Conservation (phyloP, 148 eudicot genomes). For the Camellia japonica region DNA sequence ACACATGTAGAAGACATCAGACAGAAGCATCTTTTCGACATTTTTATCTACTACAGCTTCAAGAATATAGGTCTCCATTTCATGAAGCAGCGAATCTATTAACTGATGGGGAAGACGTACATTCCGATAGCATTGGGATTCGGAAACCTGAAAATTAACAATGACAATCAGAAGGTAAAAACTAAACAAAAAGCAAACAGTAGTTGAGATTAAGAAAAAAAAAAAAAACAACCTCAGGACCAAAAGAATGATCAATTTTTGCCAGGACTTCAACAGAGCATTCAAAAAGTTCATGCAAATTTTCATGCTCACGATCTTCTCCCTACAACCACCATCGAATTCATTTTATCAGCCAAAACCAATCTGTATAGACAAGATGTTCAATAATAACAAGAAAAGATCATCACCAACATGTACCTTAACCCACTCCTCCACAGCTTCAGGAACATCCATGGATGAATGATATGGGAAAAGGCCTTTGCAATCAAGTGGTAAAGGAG, state of each 20-base stretch:
- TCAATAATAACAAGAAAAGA: neutral
- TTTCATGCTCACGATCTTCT: conserved; percentile 41
- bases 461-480: conserved; percentile 27
- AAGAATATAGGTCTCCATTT: conserved; percentile 71
- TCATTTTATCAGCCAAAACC: conserved; percentile 11
- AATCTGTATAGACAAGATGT: neutral
- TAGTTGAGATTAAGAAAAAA: neutral
- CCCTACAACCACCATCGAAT: conserved; percentile 40
- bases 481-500: conserved; percentile 35
- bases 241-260: conserved; percentile 38
- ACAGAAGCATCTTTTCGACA: conserved; percentile 45
- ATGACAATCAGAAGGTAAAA: conserved; percentile 6
- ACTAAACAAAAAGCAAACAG: neutral
- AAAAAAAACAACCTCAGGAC: conserved; percentile 39
- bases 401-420: conserved; percentile 32
- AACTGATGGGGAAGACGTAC: conserved; percentile 73
- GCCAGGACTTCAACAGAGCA: conserved; percentile 75
- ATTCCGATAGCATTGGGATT: conserved; percentile 30
- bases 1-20: conserved; percentile 62
- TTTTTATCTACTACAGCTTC: conserved; percentile 44
- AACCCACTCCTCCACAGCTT: conserved; percentile 32
- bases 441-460: conserved; percentile 35
- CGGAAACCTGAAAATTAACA: conserved; percentile 31
- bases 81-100: conserved; percentile 60
- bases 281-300: conserved; percentile 48